These are phyloP conservation scores for Volutella citrinella DNA, from an alignment of 2,329 filamentous ascomycete genomes.

Conservation along the genomic window DNA sequence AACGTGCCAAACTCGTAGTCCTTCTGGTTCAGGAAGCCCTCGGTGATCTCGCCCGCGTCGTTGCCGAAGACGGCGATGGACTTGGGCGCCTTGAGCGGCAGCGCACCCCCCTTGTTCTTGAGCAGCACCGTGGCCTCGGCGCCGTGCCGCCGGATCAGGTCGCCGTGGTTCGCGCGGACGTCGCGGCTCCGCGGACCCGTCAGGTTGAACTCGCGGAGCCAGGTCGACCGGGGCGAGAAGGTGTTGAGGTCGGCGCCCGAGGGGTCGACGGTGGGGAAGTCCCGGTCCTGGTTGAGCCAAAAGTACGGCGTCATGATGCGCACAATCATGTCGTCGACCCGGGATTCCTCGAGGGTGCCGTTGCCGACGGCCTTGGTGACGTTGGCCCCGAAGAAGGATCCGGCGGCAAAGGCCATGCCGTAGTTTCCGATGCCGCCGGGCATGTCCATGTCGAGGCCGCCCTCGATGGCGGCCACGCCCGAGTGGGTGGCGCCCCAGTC, in stretches of 20 bases:
- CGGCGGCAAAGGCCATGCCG: slow-evolving; percentile 26
- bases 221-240: slow-evolving; percentile 47
- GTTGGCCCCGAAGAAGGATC: slow-evolving; percentile 44
- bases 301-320: slow-evolving; percentile 56
- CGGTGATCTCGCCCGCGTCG: slow-evolving; percentile 48
- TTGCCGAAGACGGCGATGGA: slow-evolving; percentile 55
- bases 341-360: slow-evolving; percentile 38
- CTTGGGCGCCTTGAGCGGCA: slow-evolving; percentile 59
- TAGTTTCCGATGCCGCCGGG: slow-evolving; percentile 39
- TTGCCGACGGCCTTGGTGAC: slow-evolving; percentile 47
- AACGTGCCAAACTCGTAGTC: slow-evolving; percentile 60
- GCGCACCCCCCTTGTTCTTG: slow-evolving; percentile 63
- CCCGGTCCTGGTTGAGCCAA: slow-evolving; percentile 45
- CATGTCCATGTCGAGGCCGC: slow-evolving; percentile 51
- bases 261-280: slow-evolving; percentile 41
- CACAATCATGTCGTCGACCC: slow-evolving; percentile 44
- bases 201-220: slow-evolving; percentile 37
- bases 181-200: slow-evolving; percentile 52
- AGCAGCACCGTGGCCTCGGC: slow-evolving; percentile 63
- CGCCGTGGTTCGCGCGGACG: slow-evolving; percentile 52
- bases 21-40: slow-evolving; percentile 64
- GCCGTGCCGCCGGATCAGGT: slow-evolving; percentile 54
- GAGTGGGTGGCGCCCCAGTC: slow-evolving; percentile 42
- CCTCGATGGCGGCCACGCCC: slow-evolving; percentile 40
- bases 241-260: slow-evolving; percentile 47